Evolutionary conservation across 1,284 basidiomycete genomes (phyloP).

Genomic region (Naganishia cerealis): DNA sequence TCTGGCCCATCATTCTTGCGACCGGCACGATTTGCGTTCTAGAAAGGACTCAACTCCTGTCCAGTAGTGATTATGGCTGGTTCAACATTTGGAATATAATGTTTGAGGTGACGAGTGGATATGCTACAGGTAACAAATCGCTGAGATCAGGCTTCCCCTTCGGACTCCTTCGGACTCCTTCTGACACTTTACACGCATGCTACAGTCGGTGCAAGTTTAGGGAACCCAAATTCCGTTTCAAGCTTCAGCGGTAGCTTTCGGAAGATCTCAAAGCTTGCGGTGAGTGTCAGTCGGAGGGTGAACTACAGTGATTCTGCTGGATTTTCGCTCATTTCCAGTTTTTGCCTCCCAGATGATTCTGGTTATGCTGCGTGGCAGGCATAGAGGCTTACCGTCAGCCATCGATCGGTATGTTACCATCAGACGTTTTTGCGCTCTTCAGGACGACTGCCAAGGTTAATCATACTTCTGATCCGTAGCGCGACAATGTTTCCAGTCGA

Average conservation of each 20-base stretch:
- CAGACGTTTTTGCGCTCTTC: not conserved
- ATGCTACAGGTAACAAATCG: constrained; percentile 32
- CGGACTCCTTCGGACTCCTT: no score
- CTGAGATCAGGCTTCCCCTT: no score
- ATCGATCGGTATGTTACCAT: constrained; percentile 40
- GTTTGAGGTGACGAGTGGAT: constrained; percentile 46
- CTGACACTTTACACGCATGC: no score
- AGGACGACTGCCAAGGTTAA: not conserved
- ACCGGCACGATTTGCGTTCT: constrained; percentile 43
- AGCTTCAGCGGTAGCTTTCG: constrained; percentile 43
- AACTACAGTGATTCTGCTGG: not conserved
- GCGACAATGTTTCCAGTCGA: constrained; percentile 22
- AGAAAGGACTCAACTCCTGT: constrained; percentile 42
- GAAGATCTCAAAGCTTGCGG: constrained; percentile 47
- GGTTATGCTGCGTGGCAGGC: constrained; percentile 49
- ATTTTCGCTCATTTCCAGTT: not conserved
- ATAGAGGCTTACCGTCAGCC: constrained; percentile 49
- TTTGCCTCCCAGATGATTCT: constrained; percentile 40
- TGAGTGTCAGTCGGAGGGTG: constrained; percentile 32
- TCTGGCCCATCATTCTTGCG: constrained; percentile 44
- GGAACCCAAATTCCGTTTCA: constrained; percentile 39
- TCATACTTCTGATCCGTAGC: not conserved
- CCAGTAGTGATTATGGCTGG: constrained; percentile 38
- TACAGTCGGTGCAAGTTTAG: constrained; percentile 42
- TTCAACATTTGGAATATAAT: constrained; percentile 43